Conservation (phyloP, 148 eudicot genomes). For the Vaccinium darrowii region DNA sequence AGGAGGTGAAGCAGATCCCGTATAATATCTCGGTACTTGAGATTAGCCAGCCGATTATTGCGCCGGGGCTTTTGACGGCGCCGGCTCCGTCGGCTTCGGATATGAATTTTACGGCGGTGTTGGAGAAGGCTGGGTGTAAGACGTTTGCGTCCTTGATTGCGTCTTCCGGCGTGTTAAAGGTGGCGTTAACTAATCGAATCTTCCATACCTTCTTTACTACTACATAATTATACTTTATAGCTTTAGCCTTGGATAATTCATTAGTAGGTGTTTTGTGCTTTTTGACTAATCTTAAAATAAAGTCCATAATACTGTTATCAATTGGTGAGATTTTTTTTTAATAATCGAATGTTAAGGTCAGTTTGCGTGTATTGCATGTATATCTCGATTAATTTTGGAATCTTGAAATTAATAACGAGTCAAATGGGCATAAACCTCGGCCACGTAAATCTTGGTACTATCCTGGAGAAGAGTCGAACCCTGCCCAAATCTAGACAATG, state of each 20-base stretch:
- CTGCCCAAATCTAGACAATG: too few species aligned
- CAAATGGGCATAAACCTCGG: too few species aligned
- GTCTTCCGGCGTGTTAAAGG: constrained; percentile 30
- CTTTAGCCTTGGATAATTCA: not conserved
- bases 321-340: too few species aligned
- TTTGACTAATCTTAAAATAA: too few species aligned
- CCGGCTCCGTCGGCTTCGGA: constrained; percentile 33
- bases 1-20: constrained; percentile 43
- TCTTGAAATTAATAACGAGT: too few species aligned
- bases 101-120: constrained; percentile 26
- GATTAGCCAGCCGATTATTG: constrained; percentile 26
- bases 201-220: not conserved
- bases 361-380: too few species aligned
- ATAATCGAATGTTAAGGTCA: too few species aligned
- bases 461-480: too few species aligned
- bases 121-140: constrained; percentile 39
- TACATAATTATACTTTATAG: not conserved
- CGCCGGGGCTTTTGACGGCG: constrained; percentile 31
- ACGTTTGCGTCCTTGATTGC: constrained; percentile 30
- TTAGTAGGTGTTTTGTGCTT: too few species aligned
- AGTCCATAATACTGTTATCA: too few species aligned
- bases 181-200: not conserved
- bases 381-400: too few species aligned
- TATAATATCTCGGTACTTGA: constrained; percentile 49
- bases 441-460: too few species aligned